A percentile compares a stretch with the other conserved stretches of the same genome.
phyloP scores from a whole-genome alignment of 2,329 filamentous ascomycete genomes.

The Scopulariopsis brevicaulis region DNA sequence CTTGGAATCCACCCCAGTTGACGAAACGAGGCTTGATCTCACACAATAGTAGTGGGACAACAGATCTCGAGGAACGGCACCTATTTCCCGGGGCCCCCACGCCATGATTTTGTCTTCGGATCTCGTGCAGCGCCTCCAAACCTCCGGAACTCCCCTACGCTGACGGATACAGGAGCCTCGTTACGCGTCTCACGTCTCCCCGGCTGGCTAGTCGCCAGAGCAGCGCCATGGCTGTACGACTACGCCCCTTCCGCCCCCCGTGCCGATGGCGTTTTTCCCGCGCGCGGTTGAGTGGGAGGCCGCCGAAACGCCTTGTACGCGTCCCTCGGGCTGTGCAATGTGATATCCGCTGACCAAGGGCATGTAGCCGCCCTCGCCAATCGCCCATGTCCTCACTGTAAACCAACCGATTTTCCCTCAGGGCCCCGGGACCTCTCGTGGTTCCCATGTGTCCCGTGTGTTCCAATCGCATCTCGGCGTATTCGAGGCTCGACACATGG shows the following conservation, averaged over 20 bases:
- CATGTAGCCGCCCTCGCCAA: background rate
- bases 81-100: background rate
- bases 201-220: background rate
- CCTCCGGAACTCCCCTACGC: background rate
- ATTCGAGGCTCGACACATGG: too few relatives aligned
- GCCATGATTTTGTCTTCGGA: background rate
- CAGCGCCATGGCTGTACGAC: too few relatives aligned
- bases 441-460: too few relatives aligned
- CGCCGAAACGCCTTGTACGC: too few relatives aligned
- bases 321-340: background rate
- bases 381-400: background rate
- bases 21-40: too few relatives aligned
- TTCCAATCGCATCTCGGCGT: too few relatives aligned
- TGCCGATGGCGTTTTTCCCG: too few relatives aligned
- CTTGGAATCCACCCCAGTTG: too few relatives aligned
- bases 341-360: background rate
- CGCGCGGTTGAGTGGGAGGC: too few relatives aligned
- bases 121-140: background rate
- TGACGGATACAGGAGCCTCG: background rate
- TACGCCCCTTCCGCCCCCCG: too few relatives aligned
- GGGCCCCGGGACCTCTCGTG: background rate
- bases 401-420: background rate
- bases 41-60: too few relatives aligned
- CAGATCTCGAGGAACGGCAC: too few relatives aligned
- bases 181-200: background rate